Evolutionary conservation across 768 basidiomycete species (phyloP).

Genomic region (Filobasidium wieringae): DNA sequence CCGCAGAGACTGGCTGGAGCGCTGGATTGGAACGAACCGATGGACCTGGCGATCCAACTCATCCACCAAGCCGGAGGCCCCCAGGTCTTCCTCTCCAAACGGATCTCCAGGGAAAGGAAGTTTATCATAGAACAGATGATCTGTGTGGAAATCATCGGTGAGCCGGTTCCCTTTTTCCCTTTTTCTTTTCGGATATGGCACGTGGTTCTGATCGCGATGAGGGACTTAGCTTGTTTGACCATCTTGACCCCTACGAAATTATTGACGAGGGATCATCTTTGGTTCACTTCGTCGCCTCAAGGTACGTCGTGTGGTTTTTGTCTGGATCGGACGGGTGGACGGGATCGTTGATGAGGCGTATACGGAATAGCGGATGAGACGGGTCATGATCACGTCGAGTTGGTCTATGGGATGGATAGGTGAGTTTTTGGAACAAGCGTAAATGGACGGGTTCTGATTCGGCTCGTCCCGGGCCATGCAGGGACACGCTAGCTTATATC

Average conservation of each 20-base stretch:
- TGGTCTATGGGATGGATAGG: background rate
- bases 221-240: background rate
- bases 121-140: conserved; percentile 24
- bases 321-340: background rate
- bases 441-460: too few relatives aligned
- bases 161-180: too few relatives aligned
- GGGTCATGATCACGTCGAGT: background rate
- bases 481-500: background rate
- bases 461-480: background rate
- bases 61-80: conserved; percentile 15
- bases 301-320: background rate
- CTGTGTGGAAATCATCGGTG: conserved; percentile 19
- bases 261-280: background rate
- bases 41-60: conserved; percentile 6
- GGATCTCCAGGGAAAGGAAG: conserved; percentile 3
- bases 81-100: conserved; percentile 4
- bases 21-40: conserved; percentile 15
- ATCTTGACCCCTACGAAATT: background rate
- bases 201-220: too few relatives aligned
- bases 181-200: too few relatives aligned
- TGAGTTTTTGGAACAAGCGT: too few relatives aligned
- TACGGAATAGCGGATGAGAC: background rate
- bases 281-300: background rate
- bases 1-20: conserved; percentile 14
- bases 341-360: background rate